Percentiles rank a stretch among this genome's conserved stretches.
phyloP scores from a whole-genome alignment of 2,329 filamentous ascomycete species.

The Dactylellina parvicollis region DNA sequence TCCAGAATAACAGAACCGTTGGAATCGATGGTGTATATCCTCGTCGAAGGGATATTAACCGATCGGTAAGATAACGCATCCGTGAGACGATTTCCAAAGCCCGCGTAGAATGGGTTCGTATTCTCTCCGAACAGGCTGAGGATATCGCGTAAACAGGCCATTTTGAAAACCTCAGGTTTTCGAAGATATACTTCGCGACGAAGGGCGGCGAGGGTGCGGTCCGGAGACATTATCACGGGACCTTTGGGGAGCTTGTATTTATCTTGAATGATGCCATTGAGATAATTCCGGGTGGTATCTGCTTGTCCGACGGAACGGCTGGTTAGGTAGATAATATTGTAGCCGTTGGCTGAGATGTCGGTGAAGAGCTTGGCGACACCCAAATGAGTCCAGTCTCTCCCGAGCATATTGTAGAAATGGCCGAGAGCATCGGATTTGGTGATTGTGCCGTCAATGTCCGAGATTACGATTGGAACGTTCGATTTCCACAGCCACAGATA shows the following conservation, averaged over 20 bases:
- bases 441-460: slow-evolving; percentile 98
- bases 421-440: slow-evolving; percentile 96
- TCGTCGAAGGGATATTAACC: slow-evolving; percentile 90
- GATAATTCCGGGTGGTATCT: slow-evolving; percentile 86
- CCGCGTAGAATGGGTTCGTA: slow-evolving; percentile 89
- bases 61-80: slow-evolving; percentile 96
- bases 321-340: slow-evolving; percentile 98
- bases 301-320: slow-evolving; percentile 92
- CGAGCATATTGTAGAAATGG: slow-evolving; percentile 95
- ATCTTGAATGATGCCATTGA: slow-evolving; percentile 89
- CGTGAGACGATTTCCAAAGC: slow-evolving; percentile 94
- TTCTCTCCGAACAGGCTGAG: slow-evolving; percentile 82
- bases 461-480: slow-evolving; percentile 93
- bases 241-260: slow-evolving; percentile 85
- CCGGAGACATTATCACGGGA: slow-evolving; percentile 92
- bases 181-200: slow-evolving; percentile 87
- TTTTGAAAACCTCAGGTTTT: slow-evolving; percentile 99
- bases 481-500: slow-evolving; percentile 94
- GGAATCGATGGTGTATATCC: slow-evolving; percentile 98
- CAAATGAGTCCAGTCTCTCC: slow-evolving; percentile 95
- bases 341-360: slow-evolving; percentile 93
- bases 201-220: slow-evolving; percentile 91
- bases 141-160: slow-evolving; percentile 96
- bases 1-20: slow-evolving; percentile 95
- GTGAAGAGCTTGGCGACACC: slow-evolving; percentile 97